Evolutionary conservation across 179 eudicot genomes (phyloP), one percentile per base, ranked within the genome.

Genomic region (Beta macrorhiza): DNA sequence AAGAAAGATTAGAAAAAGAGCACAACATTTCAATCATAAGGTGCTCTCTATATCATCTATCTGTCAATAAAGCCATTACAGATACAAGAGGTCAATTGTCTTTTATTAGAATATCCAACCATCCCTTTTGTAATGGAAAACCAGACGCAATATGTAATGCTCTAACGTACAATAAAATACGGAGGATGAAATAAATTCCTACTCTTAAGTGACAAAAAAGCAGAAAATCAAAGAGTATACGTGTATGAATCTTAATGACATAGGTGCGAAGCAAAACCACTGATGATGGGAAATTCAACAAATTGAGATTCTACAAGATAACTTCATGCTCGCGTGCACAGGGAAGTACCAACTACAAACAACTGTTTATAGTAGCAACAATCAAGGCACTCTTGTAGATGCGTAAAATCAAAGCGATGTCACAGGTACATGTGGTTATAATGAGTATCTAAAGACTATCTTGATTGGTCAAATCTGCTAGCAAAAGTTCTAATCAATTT

Each of bases 401-500:
- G 63, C 29, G 9, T 49, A 71, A 62, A 42, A 52, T 51, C 72
- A 82, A 51, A 70, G 72, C 56, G 42, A 77, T 57, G 13, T 45
- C 68, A 32, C 47, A 10, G 20, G 75, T 2, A 37, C 55, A 58
- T 42, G 22, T 55, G 25, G 64, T 51, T 7, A 15, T 61, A 55
- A 71, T 59, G 52, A 74, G 79, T 13, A 65, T 12, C 11, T 53
- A 53, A 65, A 45, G 67, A 42, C 32, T 17, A 44, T 68, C n/a
- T 59, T 32, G 45, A 25, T 71, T n/a, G 72, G 59, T 75, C 71
- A 61, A 68, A 55, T 58, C 71, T 70, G 53, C 25, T 72, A n/a
- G 58, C 71, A 51, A 65, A 67, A 70, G 10, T 72, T 49, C 55
- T 25, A 29, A 29, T 65, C 63, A 42, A 51, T 22, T 70, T 57